These are phyloP conservation scores for Gracilaria domingensis DNA, from an alignment of 23 red algal genomes.

Conservation along the genomic window DNA sequence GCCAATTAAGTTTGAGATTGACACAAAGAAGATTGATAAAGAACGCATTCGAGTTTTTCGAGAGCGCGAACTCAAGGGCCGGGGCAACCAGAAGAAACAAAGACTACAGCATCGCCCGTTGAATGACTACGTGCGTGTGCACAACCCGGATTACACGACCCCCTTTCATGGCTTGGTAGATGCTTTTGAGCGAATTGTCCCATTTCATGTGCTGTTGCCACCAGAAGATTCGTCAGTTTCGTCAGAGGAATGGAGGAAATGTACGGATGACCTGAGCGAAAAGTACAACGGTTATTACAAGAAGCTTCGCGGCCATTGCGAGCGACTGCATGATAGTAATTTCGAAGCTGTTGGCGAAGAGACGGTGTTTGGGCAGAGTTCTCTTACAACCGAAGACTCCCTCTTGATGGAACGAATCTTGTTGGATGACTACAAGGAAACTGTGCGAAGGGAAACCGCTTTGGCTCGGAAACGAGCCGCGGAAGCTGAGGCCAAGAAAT, in stretches of 20 bases:
- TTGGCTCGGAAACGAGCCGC: constrained; percentile 15
- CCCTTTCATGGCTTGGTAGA: constrained; percentile 29
- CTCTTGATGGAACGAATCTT: constrained; percentile 20
- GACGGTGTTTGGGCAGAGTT: constrained; percentile 15
- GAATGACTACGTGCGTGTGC: constrained; percentile 21
- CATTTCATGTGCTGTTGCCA: constrained; percentile 17
- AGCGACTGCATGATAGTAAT: background rate
- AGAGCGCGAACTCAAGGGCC: background rate
- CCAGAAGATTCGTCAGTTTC: constrained; percentile 12
- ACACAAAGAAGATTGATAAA: background rate
- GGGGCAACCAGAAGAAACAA: constrained; percentile 22
- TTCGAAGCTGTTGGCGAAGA: constrained; percentile 20
- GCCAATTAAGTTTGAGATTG: constrained; percentile 3
- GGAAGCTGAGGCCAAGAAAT: constrained; percentile 4
- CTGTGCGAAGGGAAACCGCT: constrained; percentile 25
- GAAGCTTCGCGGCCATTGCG: constrained; percentile 4
- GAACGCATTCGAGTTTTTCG: background rate
- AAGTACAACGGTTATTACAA: constrained; percentile 11
- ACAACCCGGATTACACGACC: constrained; percentile 36
- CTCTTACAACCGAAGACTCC: constrained; percentile 29
- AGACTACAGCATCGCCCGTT: background rate
- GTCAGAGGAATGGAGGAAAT: constrained; percentile 11
- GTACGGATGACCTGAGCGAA: constrained; percentile 8
- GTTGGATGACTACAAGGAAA: constrained; percentile 17
- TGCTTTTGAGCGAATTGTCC: constrained; percentile 36